Evolutionary conservation across 2,329 filamentous ascomycete species (phyloP).

Genomic region (Talaromyces sp.): DNA sequence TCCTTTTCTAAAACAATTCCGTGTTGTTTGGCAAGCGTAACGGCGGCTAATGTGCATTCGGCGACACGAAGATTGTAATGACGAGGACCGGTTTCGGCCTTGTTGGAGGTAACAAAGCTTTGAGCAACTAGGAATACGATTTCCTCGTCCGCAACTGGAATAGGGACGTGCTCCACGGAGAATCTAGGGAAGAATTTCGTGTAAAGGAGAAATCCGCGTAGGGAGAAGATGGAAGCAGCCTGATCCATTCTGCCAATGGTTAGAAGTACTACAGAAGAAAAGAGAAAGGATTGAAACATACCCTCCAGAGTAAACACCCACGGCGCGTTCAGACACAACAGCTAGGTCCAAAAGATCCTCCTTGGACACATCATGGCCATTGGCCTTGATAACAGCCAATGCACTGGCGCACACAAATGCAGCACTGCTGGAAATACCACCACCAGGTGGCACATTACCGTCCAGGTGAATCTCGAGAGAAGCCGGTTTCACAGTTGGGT

Average conservation of each 20-base stretch:
- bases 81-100: constrained; percentile 86
- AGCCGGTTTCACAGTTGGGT: constrained; percentile 62
- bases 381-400: constrained; percentile 80
- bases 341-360: constrained; percentile 87
- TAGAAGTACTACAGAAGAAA: background rate
- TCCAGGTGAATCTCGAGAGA: constrained; percentile 88
- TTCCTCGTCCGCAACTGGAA: constrained; percentile 77
- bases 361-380: constrained; percentile 82
- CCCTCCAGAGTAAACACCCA: constrained; percentile 95
- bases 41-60: constrained; percentile 85
- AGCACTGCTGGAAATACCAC: constrained; percentile 88
- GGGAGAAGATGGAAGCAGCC: constrained; percentile 88
- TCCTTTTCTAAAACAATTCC: constrained; percentile 68
- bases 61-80: constrained; percentile 97
- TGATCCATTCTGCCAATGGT: constrained; percentile 76
- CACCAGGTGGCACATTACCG: constrained; percentile 86
- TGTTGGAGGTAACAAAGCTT: constrained; percentile 90
- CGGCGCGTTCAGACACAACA: constrained; percentile 88
- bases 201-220: constrained; percentile 80
- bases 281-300: constrained; percentile 43
- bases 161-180: constrained; percentile 70
- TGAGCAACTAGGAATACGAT: constrained; percentile 92
- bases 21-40: constrained; percentile 60
- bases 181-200: constrained; percentile 84
- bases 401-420: constrained; percentile 90